Percentiles rank a stretch among this genome's conserved stretches.
These are phyloP conservation scores for Tuber aestivum DNA, from an alignment of 495 filamentous ascomycete species.

Conservation along the genomic window DNA sequence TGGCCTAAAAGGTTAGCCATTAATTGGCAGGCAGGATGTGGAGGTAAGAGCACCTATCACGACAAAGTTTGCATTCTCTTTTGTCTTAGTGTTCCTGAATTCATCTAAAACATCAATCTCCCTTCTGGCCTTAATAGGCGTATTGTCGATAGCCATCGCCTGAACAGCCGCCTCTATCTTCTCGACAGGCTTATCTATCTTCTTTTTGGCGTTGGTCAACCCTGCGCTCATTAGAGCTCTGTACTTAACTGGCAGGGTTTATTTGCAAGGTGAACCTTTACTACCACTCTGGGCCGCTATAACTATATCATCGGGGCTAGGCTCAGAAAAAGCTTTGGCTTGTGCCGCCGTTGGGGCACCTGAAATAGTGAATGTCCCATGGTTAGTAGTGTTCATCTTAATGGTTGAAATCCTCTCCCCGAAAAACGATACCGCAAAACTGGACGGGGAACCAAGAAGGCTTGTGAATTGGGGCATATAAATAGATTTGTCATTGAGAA, in stretches of 20 bases:
- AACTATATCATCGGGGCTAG: constrained; percentile 91
- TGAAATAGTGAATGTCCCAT: constrained; percentile 32
- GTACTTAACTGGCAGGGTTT: constrained; percentile 45
- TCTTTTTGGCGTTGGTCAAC: constrained; percentile 11
- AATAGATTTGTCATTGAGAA: constrained; percentile 17
- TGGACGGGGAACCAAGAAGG: constrained; percentile 36
- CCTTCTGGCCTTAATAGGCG: constrained; percentile 71
- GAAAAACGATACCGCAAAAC: constrained; percentile 41
- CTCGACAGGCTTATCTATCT: neutral
- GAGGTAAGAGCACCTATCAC: constrained; percentile 67
- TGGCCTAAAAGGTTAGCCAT: constrained; percentile 57
- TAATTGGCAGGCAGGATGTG: neutral
- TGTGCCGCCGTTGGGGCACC: constrained; percentile 23
- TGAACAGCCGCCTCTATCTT: constrained; percentile 47
- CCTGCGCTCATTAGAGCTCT: constrained; percentile 38
- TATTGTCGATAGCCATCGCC: constrained; percentile 60
- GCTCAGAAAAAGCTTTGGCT: constrained; percentile 64
- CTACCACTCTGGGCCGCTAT: constrained; percentile 68
- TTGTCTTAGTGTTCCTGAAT: constrained; percentile 66
- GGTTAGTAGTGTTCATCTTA: constrained; percentile 35
- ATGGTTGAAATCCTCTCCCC: constrained; percentile 35
- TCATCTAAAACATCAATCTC: constrained; percentile 79
- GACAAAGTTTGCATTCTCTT: constrained; percentile 86
- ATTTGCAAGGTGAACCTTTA: constrained; percentile 61
- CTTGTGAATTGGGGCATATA: constrained; percentile 22